Evolutionary conservation across 345 rosid species (phyloP).

Genomic region (Passiflora organensis): DNA sequence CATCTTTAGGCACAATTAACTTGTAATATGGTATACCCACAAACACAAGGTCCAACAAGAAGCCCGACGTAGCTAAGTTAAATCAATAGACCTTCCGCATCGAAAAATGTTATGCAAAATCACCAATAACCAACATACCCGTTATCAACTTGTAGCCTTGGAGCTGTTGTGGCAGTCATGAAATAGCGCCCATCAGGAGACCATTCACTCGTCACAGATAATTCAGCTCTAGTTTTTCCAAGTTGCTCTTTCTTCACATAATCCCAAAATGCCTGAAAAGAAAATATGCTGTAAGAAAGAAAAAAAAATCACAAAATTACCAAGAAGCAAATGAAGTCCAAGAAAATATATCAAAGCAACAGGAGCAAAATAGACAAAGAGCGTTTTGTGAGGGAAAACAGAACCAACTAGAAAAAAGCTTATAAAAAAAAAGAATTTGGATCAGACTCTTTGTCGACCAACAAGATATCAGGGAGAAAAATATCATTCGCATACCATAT

Average conservation of each 20-base stretch:
- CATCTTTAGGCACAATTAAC: too few species aligned
- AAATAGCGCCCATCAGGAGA: constrained; percentile 87
- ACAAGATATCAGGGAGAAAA: constrained; percentile 2
- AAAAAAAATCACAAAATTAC: background rate
- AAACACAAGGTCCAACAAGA: too few species aligned
- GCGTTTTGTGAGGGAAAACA: background rate
- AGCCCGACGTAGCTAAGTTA: too few species aligned
- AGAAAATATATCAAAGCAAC: background rate
- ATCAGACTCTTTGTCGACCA: too few species aligned
- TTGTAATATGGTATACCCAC: too few species aligned
- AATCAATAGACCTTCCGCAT: too few species aligned
- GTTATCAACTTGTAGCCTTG: constrained; percentile 89
- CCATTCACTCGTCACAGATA: constrained; percentile 88
- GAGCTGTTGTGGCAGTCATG: constrained; percentile 95
- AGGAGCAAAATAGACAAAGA: background rate
- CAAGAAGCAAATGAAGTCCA: background rate
- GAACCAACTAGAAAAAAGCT: too few species aligned
- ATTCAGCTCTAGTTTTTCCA: constrained; percentile 78
- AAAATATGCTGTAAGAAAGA: background rate
- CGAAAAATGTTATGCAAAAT: too few species aligned
- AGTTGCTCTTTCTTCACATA: constrained; percentile 56
- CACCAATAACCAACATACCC: constrained; percentile 47
- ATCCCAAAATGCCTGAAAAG: constrained; percentile 83
- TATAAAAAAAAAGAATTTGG: too few species aligned
- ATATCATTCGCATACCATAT: constrained; percentile 54